A percentile compares a stretch with the other conserved stretches of the same genome.
Conservation (phyloP, 2,329 filamentous ascomycete species). For the Sporothrix protearum region DNA sequence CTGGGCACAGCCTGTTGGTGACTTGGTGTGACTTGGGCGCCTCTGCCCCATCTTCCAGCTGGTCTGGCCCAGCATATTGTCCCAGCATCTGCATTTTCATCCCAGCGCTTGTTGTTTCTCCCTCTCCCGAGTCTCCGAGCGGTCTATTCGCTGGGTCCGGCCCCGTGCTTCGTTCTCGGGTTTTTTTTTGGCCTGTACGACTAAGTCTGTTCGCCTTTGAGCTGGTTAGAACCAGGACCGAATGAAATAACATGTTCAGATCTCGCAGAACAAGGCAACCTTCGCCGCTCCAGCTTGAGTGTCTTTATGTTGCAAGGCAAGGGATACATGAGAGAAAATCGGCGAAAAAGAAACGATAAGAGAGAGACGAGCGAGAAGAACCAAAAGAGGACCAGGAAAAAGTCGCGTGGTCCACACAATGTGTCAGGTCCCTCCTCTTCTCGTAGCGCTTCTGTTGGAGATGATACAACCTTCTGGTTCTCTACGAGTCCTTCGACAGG, state of each 20-base stretch:
- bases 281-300: neutral
- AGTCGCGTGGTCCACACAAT: slow-evolving; percentile 1
- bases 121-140: neutral
- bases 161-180: slow-evolving; percentile 13
- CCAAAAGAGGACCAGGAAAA: neutral
- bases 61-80: neutral
- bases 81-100: neutral
- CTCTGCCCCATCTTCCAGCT: neutral
- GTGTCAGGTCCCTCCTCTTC: neutral
- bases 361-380: neutral
- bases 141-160: slow-evolving; percentile 8
- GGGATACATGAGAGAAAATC: neutral
- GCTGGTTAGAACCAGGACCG: too few species aligned
- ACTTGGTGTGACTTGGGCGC: too few species aligned
- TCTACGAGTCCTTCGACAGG: neutral
- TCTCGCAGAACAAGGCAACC: too few species aligned
- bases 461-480: neutral
- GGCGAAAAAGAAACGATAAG: neutral
- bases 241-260: too few species aligned
- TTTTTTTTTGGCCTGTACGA: neutral
- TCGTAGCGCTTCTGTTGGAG: neutral
- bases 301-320: neutral
- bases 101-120: neutral
- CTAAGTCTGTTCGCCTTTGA: too few species aligned
- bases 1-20: neutral